Evolutionary conservation across 306 rosid genomes (phyloP), one percentile per base, ranked within the genome.

Genomic region (Vachellia collinsii): DNA sequence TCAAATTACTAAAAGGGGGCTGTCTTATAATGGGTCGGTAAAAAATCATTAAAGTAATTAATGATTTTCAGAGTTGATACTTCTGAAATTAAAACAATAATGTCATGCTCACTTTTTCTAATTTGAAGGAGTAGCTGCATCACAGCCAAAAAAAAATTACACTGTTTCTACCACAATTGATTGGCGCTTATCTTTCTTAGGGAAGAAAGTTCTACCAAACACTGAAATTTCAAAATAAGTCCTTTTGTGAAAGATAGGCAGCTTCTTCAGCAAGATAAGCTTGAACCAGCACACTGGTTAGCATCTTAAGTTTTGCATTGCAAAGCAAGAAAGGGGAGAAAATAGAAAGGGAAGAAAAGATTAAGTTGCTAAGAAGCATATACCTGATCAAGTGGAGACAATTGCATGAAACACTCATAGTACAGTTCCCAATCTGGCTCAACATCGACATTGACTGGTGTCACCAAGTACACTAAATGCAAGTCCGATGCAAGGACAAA

Each of bases 401-500:
- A 80, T 75, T 88, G 86, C 94, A 91, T 87, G 79, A 93, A 95
- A 79, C 79, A 89, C 82, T 91, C 95, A 67, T 95, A 93, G 78
- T 89, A 95, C 77, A 89, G 82, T 83, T 95, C 99, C 99, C 99
- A 95, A 82, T 95, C 90, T 79, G 98, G 99, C 89, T 90, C 92
- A 84, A 93, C 91, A 58, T 93, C 99, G 77, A 93, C 98, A 77
- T 91, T 95, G 77, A 88, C 88, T 75, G 99, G 99, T 9, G 99
- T 95, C 74, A 91, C 98, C 75, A 93, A 87, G 84, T 95, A 95
- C 67, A 93, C 99, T 80, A 95, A 79, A 87, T 95, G 99, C 88
- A 95, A 77, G 87, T 95, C 98, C 79, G 99, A 95, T 76, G 99
- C 99, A 66, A 95, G 97, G 64, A 95, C 96, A 91, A 95, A 95